phyloP scores from a whole-genome alignment of 1,284 basidiomycete genomes.

The Irpex sp. region DNA sequence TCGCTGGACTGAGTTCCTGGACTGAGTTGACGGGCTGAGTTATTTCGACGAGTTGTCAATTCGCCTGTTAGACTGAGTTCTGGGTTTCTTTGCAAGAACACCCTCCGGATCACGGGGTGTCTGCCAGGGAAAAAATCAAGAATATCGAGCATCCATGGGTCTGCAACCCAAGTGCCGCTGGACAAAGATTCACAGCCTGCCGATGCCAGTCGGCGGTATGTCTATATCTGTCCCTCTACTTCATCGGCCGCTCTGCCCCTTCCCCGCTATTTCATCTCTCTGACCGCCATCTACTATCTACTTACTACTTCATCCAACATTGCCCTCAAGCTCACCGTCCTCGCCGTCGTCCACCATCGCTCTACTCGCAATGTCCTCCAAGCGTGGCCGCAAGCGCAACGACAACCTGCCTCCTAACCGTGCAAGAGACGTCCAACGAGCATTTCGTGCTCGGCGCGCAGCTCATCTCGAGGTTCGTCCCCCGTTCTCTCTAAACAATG shows the following conservation, averaged over 20 bases:
- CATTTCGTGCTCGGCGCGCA: slow-evolving; percentile 86
- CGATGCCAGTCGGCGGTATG: slow-evolving; percentile 16
- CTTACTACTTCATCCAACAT: slow-evolving; percentile 1
- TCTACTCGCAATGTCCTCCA: slow-evolving; percentile 62
- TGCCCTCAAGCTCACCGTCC: slow-evolving; percentile 7
- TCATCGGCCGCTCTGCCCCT: slow-evolving; percentile 23
- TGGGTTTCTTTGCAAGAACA: not conserved
- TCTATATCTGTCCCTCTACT: slow-evolving; percentile 16
- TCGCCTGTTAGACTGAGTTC: not conserved
- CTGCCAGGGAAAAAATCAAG: not conserved
- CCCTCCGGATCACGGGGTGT: not conserved
- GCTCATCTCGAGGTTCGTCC: slow-evolving; percentile 78
- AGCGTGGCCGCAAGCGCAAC: slow-evolving; percentile 88
- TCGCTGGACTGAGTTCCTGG: no score
- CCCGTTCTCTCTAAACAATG: slow-evolving; percentile 11
- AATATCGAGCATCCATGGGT: slow-evolving; percentile 14
- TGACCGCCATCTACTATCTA: slow-evolving; percentile 4
- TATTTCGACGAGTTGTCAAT: no score
- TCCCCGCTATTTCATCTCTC: slow-evolving; percentile 22
- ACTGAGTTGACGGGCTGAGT: no score
- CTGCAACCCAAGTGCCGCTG: slow-evolving; percentile 1
- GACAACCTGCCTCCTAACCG: slow-evolving; percentile 90
- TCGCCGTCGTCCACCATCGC: slow-evolving; percentile 11
- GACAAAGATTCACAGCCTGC: slow-evolving; percentile 14
- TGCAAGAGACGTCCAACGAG: slow-evolving; percentile 88